Conservation (phyloP, 768 basidiomycete species). For the Leccinellum albellum region DNA sequence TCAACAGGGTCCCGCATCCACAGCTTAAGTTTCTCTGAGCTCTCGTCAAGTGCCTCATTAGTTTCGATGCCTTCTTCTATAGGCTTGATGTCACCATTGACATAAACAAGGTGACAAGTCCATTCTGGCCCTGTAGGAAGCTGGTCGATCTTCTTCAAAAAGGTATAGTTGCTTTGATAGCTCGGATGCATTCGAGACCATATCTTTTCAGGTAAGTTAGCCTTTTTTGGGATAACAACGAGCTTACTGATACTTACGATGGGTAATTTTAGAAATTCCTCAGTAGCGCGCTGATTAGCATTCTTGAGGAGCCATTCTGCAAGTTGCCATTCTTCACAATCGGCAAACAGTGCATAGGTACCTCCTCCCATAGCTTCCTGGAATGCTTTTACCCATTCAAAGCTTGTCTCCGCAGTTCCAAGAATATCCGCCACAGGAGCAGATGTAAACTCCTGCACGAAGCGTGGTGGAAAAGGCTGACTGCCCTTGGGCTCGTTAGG, state of each 20-base stretch:
- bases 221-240: too few species aligned
- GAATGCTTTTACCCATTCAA: not conserved
- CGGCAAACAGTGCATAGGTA: not conserved
- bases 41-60: not conserved
- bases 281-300: not conserved
- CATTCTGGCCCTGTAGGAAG: not conserved
- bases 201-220: not conserved
- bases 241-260: not conserved
- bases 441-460: too few species aligned
- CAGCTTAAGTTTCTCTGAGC: not conserved
- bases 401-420: not conserved
- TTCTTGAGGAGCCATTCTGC: not conserved
- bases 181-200: not conserved
- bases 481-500: too few species aligned
- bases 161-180: not conserved
- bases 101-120: not conserved
- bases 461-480: too few species aligned
- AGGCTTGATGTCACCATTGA: not conserved
- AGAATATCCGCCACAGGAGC: not conserved
- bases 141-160: not conserved
- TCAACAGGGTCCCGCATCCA: not conserved
- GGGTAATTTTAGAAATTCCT: not conserved
- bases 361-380: not conserved
- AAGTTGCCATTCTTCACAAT: not conserved
- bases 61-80: not conserved